Base-by-base conservation (phyloP, 2,329 filamentous ascomycete genomes). In the Botryotinia calthae region DNA sequence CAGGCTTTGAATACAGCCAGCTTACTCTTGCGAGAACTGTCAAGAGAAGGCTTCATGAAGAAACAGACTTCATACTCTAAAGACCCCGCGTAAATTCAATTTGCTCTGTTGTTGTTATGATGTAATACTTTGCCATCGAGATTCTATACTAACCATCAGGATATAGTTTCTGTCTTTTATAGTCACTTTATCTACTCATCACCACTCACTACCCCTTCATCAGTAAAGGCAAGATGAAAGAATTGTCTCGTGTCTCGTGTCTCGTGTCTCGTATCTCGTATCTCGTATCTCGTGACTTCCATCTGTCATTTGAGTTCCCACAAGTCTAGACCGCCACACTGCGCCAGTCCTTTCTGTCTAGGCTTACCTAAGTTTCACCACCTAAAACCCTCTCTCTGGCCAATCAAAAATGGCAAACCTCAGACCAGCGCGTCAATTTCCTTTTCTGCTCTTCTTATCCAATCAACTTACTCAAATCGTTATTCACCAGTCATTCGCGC, bases 341-440 rank as follows among this genome's bases (percentile, higher is more conserved):
- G 34, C 34, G 34, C n/a, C n/a, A 18, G 48, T n/a, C 4, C 48
- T 3, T 2, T 54, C 14, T 28, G 28, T 7, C 2, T 7, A 28
- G 14, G 51, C n/a, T 56, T 56, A 56, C 51, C 51, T 56, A 56
- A 56, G 51, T 28, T 18, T 56, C 51, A 56, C n/a, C 4, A 18
- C 51, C n/a, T 56, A 8, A 56, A 18, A 18, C n/a, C n/a, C 6
- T 18, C 18, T 1, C 6, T 18, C 18, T 1, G 4, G 28, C 51
- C 51, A 56, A 56, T 56, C 51, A 44, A 44, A 71, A n/a, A 16
- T 25, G 0, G 12, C 18, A 37, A 70, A 28, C 22, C 46, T 31
- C 25, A n/a, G 66, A 71, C 34, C 48, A 71, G 61, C 70, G 70
- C 59, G 48, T 44, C 61, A 71, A 66, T 66, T 71, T 46, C 63